A percentile compares a stretch with the other conserved stretches of the same genome.
phyloP scores from a whole-genome alignment of 2,329 filamentous ascomycete genomes.

The Lomentospora prolificans region DNA sequence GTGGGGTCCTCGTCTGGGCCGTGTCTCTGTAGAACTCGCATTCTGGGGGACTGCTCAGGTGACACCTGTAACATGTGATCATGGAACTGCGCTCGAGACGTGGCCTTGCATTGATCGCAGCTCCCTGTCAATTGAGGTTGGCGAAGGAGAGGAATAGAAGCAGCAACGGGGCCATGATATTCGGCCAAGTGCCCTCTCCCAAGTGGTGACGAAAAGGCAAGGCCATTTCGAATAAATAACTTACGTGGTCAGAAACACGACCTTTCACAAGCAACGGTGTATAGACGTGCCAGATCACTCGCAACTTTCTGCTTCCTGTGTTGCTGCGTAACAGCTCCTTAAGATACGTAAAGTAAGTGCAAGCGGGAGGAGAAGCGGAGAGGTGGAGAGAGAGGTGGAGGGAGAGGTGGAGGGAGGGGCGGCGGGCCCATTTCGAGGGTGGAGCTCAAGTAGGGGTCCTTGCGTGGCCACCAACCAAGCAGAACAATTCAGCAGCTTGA shows the following conservation, averaged over 20 bases:
- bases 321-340: no score
- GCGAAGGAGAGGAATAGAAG: background rate
- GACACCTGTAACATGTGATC: background rate
- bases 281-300: background rate
- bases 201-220: background rate
- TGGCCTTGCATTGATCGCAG: background rate
- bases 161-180: no score
- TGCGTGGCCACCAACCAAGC: background rate
- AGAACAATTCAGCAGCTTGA: no score
- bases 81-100: background rate
- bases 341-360: background rate
- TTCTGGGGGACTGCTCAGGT: background rate
- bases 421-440: background rate
- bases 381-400: background rate
- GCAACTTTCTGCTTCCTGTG: no score
- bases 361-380: background rate
- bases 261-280: background rate
- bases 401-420: background rate
- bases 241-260: background rate
- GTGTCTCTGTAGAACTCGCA: background rate
- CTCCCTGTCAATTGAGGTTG: background rate
- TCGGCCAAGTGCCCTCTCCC: no score
- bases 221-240: background rate
- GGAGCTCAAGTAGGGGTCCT: slow-evolving; percentile 2
- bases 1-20: background rate